Evolutionary conservation across 163 green algal species (phyloP).

Genomic region (Chloromonas sp.): DNA sequence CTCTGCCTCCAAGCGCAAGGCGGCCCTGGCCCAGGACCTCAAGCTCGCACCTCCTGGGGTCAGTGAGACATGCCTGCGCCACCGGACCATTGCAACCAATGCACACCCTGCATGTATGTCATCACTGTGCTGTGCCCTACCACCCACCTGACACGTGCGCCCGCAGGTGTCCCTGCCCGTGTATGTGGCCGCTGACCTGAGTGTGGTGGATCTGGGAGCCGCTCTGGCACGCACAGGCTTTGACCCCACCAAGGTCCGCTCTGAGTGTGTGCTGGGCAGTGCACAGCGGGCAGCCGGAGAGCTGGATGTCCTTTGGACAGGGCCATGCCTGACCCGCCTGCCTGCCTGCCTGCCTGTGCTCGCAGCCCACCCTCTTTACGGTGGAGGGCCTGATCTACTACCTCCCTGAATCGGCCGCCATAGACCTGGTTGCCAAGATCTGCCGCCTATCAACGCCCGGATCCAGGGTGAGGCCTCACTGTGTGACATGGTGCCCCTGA

Average conservation of each 20-base stretch:
- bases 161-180: conserved; percentile 24
- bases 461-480: conserved; percentile 9
- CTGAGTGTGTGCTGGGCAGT: too few species aligned
- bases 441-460: conserved; percentile 31
- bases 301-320: too few species aligned
- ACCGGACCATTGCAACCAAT: too few species aligned
- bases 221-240: conserved; percentile 48
- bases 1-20: conserved; percentile 44
- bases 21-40: conserved; percentile 46
- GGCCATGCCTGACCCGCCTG: background rate
- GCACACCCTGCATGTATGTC: too few species aligned
- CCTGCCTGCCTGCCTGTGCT: background rate
- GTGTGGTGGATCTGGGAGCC: conserved; percentile 30
- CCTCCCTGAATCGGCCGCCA: conserved; percentile 33
- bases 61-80: too few species aligned
- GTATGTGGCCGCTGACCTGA: conserved; percentile 58
- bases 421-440: conserved; percentile 38
- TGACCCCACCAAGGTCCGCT: conserved; percentile 21
- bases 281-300: too few species aligned
- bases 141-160: background rate
- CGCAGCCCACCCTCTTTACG: conserved; percentile 46
- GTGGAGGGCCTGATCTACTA: conserved; percentile 71
- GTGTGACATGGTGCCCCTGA: background rate
- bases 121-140: too few species aligned
- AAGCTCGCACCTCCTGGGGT: conserved; percentile 6